Evolutionary conservation across 805 yeast genomes (phyloP).

Genomic region (Lachancea mirantina): DNA sequence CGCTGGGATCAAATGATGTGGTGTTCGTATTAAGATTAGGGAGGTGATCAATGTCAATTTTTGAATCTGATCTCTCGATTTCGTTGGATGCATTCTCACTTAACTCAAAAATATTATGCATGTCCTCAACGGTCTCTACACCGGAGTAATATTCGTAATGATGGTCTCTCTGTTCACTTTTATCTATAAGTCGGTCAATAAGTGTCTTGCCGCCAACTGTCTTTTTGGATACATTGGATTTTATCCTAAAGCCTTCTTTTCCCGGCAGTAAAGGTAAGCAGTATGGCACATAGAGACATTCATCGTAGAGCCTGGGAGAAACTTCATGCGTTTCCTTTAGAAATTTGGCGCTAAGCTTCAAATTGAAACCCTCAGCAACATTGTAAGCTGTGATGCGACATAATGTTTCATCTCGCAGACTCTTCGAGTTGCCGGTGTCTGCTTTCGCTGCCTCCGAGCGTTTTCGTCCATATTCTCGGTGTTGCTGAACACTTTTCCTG

Average conservation of each 20-base stretch:
- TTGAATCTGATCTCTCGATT: slow-evolving; percentile 14
- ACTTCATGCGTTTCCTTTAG: slow-evolving; percentile 69
- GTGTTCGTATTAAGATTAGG: slow-evolving; percentile 28
- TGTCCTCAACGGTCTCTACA: slow-evolving; percentile 51
- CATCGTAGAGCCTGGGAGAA: slow-evolving; percentile 82
- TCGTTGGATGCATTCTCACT: slow-evolving; percentile 22
- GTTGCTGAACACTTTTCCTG: neutral
- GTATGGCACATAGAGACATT: slow-evolving; percentile 87
- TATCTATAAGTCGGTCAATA: slow-evolving; percentile 73
- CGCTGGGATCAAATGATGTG: slow-evolving; percentile 78
- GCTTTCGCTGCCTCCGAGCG: slow-evolving; percentile 39
- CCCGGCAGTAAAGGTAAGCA: slow-evolving; percentile 84
- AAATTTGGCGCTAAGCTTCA: slow-evolving; percentile 56
- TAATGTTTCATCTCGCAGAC: slow-evolving; percentile 36
- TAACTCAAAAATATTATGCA: slow-evolving; percentile 37
- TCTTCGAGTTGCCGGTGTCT: slow-evolving; percentile 32
- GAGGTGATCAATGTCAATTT: slow-evolving; percentile 22
- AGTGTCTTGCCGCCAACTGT: slow-evolving; percentile 36
- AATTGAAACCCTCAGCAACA: slow-evolving; percentile 73
- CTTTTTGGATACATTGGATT: slow-evolving; percentile 47
- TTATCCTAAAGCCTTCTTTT: slow-evolving; percentile 64
- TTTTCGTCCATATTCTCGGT: slow-evolving; percentile 4
- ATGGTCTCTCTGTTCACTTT: slow-evolving; percentile 81
- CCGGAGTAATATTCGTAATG: slow-evolving; percentile 88
- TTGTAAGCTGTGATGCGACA: slow-evolving; percentile 89